phyloP scores from a whole-genome alignment of 2,329 filamentous ascomycete genomes.

The Neoascochyta sp. region DNA sequence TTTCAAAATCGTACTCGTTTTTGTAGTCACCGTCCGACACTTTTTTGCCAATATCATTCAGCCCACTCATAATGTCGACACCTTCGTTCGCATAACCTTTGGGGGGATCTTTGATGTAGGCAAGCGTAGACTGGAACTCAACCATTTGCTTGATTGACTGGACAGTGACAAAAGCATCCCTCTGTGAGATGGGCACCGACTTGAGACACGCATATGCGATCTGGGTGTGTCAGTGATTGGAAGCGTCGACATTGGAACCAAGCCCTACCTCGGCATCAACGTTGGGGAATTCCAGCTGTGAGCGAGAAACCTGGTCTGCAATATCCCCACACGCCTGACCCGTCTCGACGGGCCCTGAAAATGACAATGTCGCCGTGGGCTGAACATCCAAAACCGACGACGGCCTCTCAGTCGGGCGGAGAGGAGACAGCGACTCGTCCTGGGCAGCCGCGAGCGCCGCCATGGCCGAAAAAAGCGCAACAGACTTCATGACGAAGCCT shows the following conservation, averaged over 20 bases:
- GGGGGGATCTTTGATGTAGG: conserved; percentile 40
- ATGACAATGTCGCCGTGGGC: conserved; percentile 25
- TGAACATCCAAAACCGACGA: conserved; percentile 21
- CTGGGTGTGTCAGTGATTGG: conserved; percentile 8
- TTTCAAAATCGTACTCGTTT: conserved; percentile 44
- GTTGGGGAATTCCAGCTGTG: conserved; percentile 12
- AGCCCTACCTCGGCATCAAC: conserved; percentile 29
- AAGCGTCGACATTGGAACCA: not conserved
- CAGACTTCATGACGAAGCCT: too few relatives aligned
- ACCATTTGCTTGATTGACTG: conserved; percentile 33
- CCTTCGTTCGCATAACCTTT: conserved; percentile 36
- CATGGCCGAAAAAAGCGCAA: too few relatives aligned
- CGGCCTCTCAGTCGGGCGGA: too few relatives aligned
- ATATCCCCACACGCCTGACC: conserved; percentile 28
- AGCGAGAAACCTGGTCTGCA: conserved; percentile 12
- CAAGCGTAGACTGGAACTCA: conserved; percentile 42
- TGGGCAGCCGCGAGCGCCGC: too few relatives aligned
- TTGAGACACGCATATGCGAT: conserved; percentile 37
- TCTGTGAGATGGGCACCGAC: conserved; percentile 32
- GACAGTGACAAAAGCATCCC: conserved; percentile 26
- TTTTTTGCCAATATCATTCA: conserved; percentile 35
- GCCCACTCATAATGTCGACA: conserved; percentile 38
- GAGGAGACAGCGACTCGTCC: too few relatives aligned
- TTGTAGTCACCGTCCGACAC: conserved; percentile 31
- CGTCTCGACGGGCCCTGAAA: conserved; percentile 30